Conservation (phyloP, 2,329 filamentous ascomycete species). For the Fusarium sp. region DNA sequence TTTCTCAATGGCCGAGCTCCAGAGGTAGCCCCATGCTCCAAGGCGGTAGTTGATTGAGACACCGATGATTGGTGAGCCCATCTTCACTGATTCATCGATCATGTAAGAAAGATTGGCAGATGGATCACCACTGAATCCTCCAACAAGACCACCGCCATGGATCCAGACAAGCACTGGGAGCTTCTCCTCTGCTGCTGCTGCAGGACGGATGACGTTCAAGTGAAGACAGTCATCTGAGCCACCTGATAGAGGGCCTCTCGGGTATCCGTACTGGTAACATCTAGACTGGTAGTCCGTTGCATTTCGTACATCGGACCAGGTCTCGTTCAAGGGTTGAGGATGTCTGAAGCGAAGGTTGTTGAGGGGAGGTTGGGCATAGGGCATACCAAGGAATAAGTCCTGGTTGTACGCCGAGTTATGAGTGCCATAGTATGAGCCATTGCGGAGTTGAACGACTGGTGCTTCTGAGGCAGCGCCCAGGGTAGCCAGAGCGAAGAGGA, state of each 20-base stretch:
- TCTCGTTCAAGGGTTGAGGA: constrained; percentile 21
- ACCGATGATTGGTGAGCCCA: constrained; percentile 23
- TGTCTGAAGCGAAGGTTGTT: constrained; percentile 29
- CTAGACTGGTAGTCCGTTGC: constrained; percentile 28
- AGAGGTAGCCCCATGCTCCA: constrained; percentile 28
- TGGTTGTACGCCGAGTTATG: constrained; percentile 23
- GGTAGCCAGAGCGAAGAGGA: background rate
- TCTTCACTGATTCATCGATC: constrained; percentile 28
- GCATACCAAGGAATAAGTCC: constrained; percentile 31
- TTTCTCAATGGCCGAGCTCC: constrained; percentile 15
- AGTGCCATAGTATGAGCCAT: constrained; percentile 32
- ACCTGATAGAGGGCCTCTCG: constrained; percentile 5
- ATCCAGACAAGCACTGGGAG: constrained; percentile 35
- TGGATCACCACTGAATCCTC: constrained; percentile 18
- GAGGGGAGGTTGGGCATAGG: constrained; percentile 32
- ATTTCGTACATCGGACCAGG: constrained; percentile 24
- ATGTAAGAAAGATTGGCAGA: constrained; percentile 15
- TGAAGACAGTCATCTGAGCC: constrained; percentile 34
- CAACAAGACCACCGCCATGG: constrained; percentile 29
- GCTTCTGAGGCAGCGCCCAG: background rate
- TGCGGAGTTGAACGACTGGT: constrained; percentile 18
- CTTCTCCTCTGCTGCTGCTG: background rate
- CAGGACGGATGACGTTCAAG: constrained; percentile 25
- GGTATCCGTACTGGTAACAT: constrained; percentile 32
- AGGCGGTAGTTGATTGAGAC: constrained; percentile 39